Evolutionary conservation across 2,329 filamentous ascomycete genomes (phyloP), one percentile per base, ranked within the genome.

Genomic region (Trichoderma citrinoviride): DNA sequence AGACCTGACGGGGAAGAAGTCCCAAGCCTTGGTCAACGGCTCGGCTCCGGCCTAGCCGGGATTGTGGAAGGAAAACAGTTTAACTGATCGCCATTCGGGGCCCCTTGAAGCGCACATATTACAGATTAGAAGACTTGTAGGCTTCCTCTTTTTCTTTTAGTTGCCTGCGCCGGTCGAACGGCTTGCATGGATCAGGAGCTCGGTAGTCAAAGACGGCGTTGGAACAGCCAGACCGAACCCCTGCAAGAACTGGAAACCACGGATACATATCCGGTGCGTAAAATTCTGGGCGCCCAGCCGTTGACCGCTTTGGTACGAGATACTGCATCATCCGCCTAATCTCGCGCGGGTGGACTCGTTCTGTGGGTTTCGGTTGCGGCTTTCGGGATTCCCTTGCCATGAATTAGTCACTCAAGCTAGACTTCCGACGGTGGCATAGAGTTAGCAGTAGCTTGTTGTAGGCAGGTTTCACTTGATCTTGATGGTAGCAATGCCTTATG

Each of bases 161-260:
- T 27, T 62, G 14, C 25, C 40, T 43, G 49, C 49, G 57, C 47
- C 33, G 47, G 57, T 44, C 47, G 37, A 52, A n/a, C 47, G 49
- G 60, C 60, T 62, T 37, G 41, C 60, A 62, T 37, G 60, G 60
- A 52, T 54, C 41, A 62, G 25, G 6, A 44, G 40, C 33, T 62
- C 49, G 60, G 60, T n/a, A 62, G 27, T 54, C 7, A 46, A 54
- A 7, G 49, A 54, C 60, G 25, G 40, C 40, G 49, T 19, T 27
- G 15, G 17, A 52, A 12, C 29, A 41, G n/a, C n/a, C n/a, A 41
- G 23, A 17, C 33, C 19, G 17, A 17, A 46, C 29, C 44, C 27
- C 27, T 49, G 19, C 33, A 37, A 10, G 33, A 37, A 37, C 12
- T 21, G 17, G 44, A 41, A 12, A 27, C 27, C 15, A 61, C 6